These are phyloP conservation scores for Brassica carinata DNA, from an alignment of 345 rosid genomes.

Conservation along the genomic window DNA sequence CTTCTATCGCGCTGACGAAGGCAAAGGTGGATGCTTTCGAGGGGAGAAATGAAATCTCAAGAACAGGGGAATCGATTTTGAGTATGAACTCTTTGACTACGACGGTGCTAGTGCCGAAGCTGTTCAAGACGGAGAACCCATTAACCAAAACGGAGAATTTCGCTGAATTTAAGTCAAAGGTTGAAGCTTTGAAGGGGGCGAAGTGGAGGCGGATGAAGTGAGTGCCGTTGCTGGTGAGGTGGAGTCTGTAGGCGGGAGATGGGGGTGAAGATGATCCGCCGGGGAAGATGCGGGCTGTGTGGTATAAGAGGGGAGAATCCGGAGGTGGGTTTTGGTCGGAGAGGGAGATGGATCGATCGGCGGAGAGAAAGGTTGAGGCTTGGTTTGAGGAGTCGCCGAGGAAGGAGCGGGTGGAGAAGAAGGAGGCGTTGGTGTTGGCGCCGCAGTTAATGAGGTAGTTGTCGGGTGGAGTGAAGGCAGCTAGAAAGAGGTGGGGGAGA, in stretches of 20 bases:
- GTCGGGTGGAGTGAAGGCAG: slow-evolving; percentile 66
- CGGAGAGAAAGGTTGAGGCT: slow-evolving; percentile 42
- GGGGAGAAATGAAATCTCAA: slow-evolving; percentile 59
- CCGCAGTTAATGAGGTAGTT: slow-evolving; percentile 86
- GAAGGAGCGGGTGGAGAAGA: slow-evolving; percentile 60
- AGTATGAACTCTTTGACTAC: slow-evolving; percentile 58
- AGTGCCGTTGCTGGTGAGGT: slow-evolving; percentile 49
- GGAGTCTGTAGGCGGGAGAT: slow-evolving; percentile 47
- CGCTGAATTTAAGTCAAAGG: slow-evolving; percentile 52
- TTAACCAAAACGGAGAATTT: slow-evolving; percentile 58
- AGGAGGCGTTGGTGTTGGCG: slow-evolving; percentile 53
- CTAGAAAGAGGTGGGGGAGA: slow-evolving; percentile 28
- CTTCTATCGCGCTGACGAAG: slow-evolving; percentile 79
- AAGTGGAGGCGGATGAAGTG: slow-evolving; percentile 94
- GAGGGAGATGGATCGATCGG: slow-evolving; percentile 53
- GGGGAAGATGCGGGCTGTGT: slow-evolving; percentile 47
- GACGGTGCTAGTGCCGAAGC: slow-evolving; percentile 42
- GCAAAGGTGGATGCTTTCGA: slow-evolving; percentile 49
- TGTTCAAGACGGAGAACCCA: slow-evolving; percentile 52
- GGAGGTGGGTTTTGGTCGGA: slow-evolving; percentile 58
- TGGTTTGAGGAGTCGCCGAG: slow-evolving; percentile 54
- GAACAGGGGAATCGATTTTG: slow-evolving; percentile 42
- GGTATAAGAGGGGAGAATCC: slow-evolving; percentile 56
- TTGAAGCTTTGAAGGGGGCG: slow-evolving; percentile 66
- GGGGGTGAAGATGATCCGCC: slow-evolving; percentile 6